Evolutionary conservation across 108 stramenopile genomes (phyloP).

Genomic region (Discostella stelligeroides): DNA sequence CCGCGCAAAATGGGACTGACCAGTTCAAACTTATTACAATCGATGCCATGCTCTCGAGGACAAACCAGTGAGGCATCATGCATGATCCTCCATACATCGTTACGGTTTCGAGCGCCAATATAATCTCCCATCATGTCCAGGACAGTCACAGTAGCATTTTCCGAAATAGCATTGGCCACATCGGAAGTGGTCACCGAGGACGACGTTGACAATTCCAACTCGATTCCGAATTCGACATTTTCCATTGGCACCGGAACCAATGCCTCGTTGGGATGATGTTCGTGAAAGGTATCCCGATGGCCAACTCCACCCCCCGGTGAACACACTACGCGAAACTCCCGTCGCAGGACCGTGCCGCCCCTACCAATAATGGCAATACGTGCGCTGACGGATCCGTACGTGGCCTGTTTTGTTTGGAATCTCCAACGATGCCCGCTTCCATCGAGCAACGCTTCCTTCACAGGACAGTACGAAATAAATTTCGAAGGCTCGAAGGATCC

Average conservation of each 20-base stretch:
- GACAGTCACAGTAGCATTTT: background rate
- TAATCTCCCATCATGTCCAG: background rate
- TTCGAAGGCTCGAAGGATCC: slow-evolving; percentile 10
- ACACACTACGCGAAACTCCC: background rate
- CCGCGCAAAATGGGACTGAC: slow-evolving; percentile 51
- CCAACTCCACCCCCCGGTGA: background rate
- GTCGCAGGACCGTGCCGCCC: slow-evolving; percentile 26
- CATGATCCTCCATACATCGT: slow-evolving; percentile 43
- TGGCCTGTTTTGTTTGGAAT: slow-evolving; percentile 42
- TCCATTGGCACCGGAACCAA: slow-evolving; percentile 8
- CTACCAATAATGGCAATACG: slow-evolving; percentile 38
- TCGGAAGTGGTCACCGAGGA: background rate
- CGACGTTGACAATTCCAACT: slow-evolving; percentile 43
- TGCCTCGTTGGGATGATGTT: slow-evolving; percentile 6
- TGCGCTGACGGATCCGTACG: slow-evolving; percentile 25
- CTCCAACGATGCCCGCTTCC: slow-evolving; percentile 18
- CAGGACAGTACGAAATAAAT: slow-evolving; percentile 28
- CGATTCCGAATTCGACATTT: slow-evolving; percentile 39
- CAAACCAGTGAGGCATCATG: slow-evolving; percentile 40
- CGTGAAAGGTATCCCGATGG: slow-evolving; percentile 11
- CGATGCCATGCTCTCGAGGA: slow-evolving; percentile 9
- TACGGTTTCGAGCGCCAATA: no score
- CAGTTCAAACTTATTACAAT: slow-evolving; percentile 55
- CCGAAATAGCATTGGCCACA: slow-evolving; percentile 8
- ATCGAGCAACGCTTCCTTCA: background rate